Evolutionary conservation across 257 asterid species (phyloP), one percentile per base, ranked within the genome.

Genomic region (Solanum chiquidenum): DNA sequence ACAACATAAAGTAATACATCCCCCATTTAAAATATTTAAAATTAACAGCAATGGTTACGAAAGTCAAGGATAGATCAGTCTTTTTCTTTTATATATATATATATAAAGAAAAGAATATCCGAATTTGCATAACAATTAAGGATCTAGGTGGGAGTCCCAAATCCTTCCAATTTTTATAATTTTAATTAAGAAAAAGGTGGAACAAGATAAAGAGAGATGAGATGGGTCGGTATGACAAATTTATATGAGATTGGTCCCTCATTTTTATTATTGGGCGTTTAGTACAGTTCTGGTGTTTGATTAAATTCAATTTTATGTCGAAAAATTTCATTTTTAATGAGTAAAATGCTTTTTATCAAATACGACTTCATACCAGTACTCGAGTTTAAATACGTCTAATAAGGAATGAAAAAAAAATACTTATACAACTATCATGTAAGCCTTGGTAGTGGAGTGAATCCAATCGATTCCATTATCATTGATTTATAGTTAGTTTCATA

Each of bases 291-390:
- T 14, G 3, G 0, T 4, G 4, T 69, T 31, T 1, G 3, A 69
- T 7, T 69, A 31, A 14, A 31, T 31, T 14, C 2, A 14, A 31
- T 2, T 31, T 16, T 29, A 3, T 68, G 0, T 12, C 0, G 0
- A 31, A 0, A 16, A 71, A 0, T 31, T 31, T 7, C 0, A 71
- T 1, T 12, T 62, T 62, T 10, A 6, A 14, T 1, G 7, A 29
- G n/a, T 29, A 69, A 68, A 68, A 68, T 31, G 0, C 2, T 68
- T 25, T 12, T 1, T 66, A 68, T 16, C 0, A 49, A 49, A 14
- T 1, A 52, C 3, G 4, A 52, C 0, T 16, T 52, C 0, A 16
- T 16, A 16, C 0, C 1, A 69, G 4, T 2, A 29, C 4, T 69
- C 0, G 1, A 33, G 10, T 7, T 1, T 2, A 71, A 14, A 14